phyloP scores from a whole-genome alignment of 163 green algal genomes.

The Chlamydomonas reinhardtii region DNA sequence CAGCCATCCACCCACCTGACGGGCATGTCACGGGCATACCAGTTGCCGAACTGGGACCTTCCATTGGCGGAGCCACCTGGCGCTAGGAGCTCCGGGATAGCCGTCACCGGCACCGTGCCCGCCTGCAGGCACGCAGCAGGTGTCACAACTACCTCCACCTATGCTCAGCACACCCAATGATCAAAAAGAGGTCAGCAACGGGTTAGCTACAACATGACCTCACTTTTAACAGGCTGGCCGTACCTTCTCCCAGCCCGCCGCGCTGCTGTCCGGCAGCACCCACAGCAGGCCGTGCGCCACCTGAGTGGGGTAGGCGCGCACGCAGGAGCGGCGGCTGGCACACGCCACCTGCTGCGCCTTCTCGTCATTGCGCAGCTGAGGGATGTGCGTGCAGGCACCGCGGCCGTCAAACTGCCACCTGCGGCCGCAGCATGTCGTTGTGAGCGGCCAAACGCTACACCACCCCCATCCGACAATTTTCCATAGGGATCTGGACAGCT shows the following conservation, averaged over 20 bases:
- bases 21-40: neutral
- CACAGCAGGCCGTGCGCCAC: slow-evolving; percentile 47
- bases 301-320: slow-evolving; percentile 41
- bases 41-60: slow-evolving; percentile 6
- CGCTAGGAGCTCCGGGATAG: neutral
- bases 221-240: too few relatives aligned
- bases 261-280: slow-evolving; percentile 29
- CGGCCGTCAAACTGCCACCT: slow-evolving; percentile 61
- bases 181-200: too few relatives aligned
- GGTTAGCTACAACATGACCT: too few relatives aligned
- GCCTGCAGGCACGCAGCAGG: too few relatives aligned
- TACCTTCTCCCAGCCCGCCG: slow-evolving; percentile 8
- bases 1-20: neutral
- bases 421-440: too few relatives aligned
- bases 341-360: slow-evolving; percentile 25
- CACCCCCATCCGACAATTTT: too few relatives aligned
- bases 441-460: too few relatives aligned
- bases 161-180: too few relatives aligned
- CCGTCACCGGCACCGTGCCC: neutral
- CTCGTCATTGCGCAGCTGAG: slow-evolving; percentile 49
- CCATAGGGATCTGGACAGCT: too few relatives aligned
- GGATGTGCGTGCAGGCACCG: slow-evolving; percentile 61
- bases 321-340: slow-evolving; percentile 20
- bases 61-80: neutral
- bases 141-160: too few relatives aligned